Evolutionary conservation across 805 yeast species (phyloP), one percentile per base, ranked within the genome.

Genomic region (Debaryomyces hansenii): DNA sequence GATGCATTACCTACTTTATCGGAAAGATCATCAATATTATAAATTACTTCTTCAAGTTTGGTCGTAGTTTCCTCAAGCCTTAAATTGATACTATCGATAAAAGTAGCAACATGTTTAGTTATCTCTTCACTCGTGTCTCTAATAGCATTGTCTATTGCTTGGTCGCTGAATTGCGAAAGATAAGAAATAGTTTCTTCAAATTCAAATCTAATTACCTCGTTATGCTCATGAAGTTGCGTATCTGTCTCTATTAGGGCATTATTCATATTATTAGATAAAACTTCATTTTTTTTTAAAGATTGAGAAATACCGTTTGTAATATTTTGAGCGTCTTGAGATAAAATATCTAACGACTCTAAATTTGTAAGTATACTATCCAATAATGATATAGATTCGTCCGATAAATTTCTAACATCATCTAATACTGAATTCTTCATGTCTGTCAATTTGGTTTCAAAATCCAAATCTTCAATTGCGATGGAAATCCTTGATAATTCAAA

Each of bases 81-180:
- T 6, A n/a, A 12, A 21, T 53, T 54, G 8, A 56, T 40, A 2
- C 21, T 24, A 29, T 46, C 45, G 16, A 56, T 31, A 15, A 43
- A 42, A 2, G 29, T 27, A 2, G 36, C 37, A 14, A 54, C 39
- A 20, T 43, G 33, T 5, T 14, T 8, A 31, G 50, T 54, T 14
- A 51, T 40, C 7, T 40, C 41, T 7, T 32, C 39, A 10, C 16
- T 41, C 6, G 47, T 37, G n/a, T 24, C 21, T 20, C 27, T 32
- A 4, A 48, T n/a, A 28, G 45, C 45, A 10, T 28, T 36, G 8
- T 44, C 41, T 32, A 48, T 37, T 28, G 45, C 39, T 15, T 44
- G 35, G 10, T 41, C 47, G 21, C 41, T 21, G 24, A 40, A 44
- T 12, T 40, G 40, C 12, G 51, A 42, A 24, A 50, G 31, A 14